Conservation (phyloP, 352 stramenopile species). For the Blastocystis sp. region DNA sequence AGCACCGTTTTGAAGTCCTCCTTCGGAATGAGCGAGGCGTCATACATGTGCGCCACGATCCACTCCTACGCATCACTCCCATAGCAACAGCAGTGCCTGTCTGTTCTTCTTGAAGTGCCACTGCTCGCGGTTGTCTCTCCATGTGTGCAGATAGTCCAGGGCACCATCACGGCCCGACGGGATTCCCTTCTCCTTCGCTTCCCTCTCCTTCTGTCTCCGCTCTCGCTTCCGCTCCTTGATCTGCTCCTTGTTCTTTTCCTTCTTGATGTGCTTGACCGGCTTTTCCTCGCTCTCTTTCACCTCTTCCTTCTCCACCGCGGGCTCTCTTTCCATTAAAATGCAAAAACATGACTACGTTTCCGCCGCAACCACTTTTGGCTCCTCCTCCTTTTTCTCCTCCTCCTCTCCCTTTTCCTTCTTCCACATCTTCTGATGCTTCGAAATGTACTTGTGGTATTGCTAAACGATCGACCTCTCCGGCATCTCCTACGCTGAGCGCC, state of each 20-base stretch:
- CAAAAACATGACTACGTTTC: no score
- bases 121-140: not conserved
- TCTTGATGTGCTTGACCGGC: not conserved
- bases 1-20: conserved; percentile 33
- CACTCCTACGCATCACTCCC: no score
- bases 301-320: not conserved
- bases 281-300: not conserved
- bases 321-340: no score
- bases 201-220: no score
- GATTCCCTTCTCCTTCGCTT: no score
- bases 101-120: conserved; percentile 15
- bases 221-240: no score
- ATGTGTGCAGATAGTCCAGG: conserved; percentile 7
- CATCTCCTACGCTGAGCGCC: not conserved
- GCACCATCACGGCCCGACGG: not conserved
- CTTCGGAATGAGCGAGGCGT: not conserved
- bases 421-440: not conserved
- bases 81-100: not conserved
- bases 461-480: not conserved
- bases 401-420: not conserved
- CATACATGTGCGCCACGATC: not conserved
- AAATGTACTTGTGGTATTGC: not conserved
- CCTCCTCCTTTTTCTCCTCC: conserved; percentile 32
- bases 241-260: no score
- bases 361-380: not conserved